These are phyloP conservation scores for Diplodia intermedia DNA, from an alignment of 2,329 filamentous ascomycete species.

Conservation along the genomic window DNA sequence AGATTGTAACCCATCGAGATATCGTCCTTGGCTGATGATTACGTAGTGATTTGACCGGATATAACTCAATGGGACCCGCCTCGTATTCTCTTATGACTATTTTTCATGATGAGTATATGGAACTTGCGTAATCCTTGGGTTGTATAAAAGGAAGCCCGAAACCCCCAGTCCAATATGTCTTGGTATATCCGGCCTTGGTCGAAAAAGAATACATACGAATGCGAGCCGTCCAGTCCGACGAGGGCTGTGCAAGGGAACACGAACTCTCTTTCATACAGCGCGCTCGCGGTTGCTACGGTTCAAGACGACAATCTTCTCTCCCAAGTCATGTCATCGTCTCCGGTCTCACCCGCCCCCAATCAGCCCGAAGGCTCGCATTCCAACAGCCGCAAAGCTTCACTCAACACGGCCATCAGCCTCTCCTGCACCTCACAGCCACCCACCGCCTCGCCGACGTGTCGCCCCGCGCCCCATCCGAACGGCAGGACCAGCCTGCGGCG, in stretches of 20 bases:
- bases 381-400: conserved; percentile 4
- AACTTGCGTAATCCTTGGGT: not conserved
- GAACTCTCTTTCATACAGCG: not conserved
- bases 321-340: no score
- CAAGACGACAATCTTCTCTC: not conserved
- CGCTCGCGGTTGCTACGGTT: not conserved
- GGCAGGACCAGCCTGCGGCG: conserved; percentile 52
- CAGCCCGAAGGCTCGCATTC: not conserved
- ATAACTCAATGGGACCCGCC: not conserved
- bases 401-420: conserved; percentile 36
- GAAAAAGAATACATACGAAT: not conserved
- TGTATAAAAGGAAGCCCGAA: not conserved
- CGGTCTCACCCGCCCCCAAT: no score
- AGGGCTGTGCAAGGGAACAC: not conserved
- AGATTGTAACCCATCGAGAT: not conserved
- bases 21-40: not conserved
- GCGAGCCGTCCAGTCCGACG: not conserved
- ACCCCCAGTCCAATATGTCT: not conserved
- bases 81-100: not conserved
- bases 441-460: conserved; percentile 42
- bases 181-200: not conserved
- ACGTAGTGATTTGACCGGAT: no score
- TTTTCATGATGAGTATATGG: not conserved
- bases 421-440: conserved; percentile 42
- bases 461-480: conserved; percentile 54